A percentile compares a stretch with the other conserved stretches of the same genome.
Conservation (phyloP, 2,329 filamentous ascomycete genomes). For the Bipolaris sorokiniana region DNA sequence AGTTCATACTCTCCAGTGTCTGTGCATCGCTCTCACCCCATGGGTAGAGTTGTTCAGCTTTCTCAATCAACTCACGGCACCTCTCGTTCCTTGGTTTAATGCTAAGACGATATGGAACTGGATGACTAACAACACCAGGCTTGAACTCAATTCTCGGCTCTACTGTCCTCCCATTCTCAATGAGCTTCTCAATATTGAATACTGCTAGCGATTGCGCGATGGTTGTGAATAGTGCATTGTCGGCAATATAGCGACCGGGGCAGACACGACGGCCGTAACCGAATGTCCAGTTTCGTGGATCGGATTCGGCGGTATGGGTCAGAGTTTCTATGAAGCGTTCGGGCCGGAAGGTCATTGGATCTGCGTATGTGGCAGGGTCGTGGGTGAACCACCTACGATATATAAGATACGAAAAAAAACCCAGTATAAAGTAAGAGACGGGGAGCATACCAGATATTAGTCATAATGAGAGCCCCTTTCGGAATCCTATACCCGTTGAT, state of each 20-base stretch:
- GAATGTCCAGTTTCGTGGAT: slow-evolving; percentile 47
- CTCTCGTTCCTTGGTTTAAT: slow-evolving; percentile 46
- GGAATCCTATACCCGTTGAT: slow-evolving; percentile 52
- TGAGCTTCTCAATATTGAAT: slow-evolving; percentile 52
- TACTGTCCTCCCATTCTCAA: slow-evolving; percentile 49
- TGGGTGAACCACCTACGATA: slow-evolving; percentile 50
- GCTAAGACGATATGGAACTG: slow-evolving; percentile 42
- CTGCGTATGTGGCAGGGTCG: slow-evolving; percentile 48
- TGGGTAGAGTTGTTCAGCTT: slow-evolving; percentile 46
- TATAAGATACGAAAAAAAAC: neutral
- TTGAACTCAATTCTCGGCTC: slow-evolving; percentile 47
- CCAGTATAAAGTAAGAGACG: neutral
- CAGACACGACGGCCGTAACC: slow-evolving; percentile 55
- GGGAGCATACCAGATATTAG: slow-evolving; percentile 49
- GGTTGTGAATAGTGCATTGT: slow-evolving; percentile 51
- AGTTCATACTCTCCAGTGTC: slow-evolving; percentile 17
- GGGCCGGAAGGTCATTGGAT: slow-evolving; percentile 53
- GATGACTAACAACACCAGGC: slow-evolving; percentile 49
- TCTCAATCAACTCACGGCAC: slow-evolving; percentile 43
- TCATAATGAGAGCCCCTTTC: slow-evolving; percentile 48
- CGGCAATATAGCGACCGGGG: slow-evolving; percentile 52
- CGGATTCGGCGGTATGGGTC: slow-evolving; percentile 46
- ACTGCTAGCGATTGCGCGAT: slow-evolving; percentile 56
- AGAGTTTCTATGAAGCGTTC: slow-evolving; percentile 51
- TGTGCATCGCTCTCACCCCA: slow-evolving; percentile 51